Conservation (phyloP, 805 yeast genomes). For the Pichia sporocuriosa region DNA sequence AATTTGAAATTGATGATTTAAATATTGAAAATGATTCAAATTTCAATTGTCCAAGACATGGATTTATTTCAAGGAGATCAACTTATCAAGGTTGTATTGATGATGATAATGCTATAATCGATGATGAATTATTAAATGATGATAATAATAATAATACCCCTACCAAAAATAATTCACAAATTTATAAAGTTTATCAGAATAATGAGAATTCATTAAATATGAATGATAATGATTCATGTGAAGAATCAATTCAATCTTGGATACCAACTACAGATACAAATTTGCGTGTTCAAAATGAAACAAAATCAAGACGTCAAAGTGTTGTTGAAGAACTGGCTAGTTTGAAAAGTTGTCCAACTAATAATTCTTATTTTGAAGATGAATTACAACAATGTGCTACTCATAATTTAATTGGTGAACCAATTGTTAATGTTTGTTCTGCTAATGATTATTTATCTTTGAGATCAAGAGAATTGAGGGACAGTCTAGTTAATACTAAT, state of each 20-base stretch:
- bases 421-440: constrained; percentile 22
- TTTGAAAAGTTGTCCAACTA: constrained; percentile 13
- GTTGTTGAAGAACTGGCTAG: constrained; percentile 15
- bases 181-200: not conserved
- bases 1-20: not conserved
- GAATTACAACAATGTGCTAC: constrained; percentile 13
- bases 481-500: constrained; percentile 10
- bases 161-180: not conserved
- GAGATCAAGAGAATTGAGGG: constrained; percentile 17
- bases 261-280: constrained; percentile 6
- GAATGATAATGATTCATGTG: too few relatives aligned
- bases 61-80: constrained; percentile 7
- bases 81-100: constrained; percentile 14
- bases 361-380: constrained; percentile 20
- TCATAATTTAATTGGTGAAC: constrained; percentile 6
- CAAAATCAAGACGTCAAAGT: constrained; percentile 6
- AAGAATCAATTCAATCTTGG: constrained; percentile 14
- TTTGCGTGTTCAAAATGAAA: not conserved
- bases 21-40: constrained; percentile 3
- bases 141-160: not conserved
- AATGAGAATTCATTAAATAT: too few relatives aligned
- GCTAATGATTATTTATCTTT: constrained; percentile 21
- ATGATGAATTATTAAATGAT: constrained; percentile 3
- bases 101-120: constrained; percentile 13
- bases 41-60: constrained; percentile 10